Conservation (phyloP, 768 basidiomycete genomes). For the Phaeolepiota aurea region DNA sequence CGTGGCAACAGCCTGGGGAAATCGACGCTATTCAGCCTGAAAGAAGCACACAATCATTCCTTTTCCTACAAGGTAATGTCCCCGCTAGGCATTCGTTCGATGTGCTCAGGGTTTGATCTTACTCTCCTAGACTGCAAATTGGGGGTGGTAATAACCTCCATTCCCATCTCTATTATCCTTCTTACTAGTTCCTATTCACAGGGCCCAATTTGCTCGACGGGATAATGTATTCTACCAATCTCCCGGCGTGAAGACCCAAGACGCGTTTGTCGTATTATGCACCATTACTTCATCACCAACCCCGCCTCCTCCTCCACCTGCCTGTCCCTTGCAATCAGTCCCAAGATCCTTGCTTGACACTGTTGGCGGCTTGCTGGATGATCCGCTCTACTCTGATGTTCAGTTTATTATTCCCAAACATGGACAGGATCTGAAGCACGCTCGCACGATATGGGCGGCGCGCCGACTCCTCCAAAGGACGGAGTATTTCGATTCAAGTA, state of each 20-base stretch:
- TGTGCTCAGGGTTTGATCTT: background rate
- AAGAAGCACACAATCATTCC: constrained; percentile 77
- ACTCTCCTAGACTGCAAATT: constrained; percentile 59
- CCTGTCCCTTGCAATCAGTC: constrained; percentile 42
- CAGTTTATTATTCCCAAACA: constrained; percentile 63
- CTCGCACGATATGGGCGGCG: constrained; percentile 57
- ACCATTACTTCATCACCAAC: constrained; percentile 65
- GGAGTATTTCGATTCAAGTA: constrained; percentile 76
- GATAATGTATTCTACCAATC: constrained; percentile 62
- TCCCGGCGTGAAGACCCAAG: constrained; percentile 39
- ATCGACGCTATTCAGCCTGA: constrained; percentile 46
- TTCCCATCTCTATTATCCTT: too few relatives aligned
- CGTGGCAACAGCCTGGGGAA: constrained; percentile 29
- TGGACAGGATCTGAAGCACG: constrained; percentile 24
- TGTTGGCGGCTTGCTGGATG: constrained; percentile 69
- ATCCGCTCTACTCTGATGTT: constrained; percentile 80
- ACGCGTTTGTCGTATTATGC: constrained; percentile 71
- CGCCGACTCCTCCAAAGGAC: constrained; percentile 59
- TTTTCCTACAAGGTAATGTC: constrained; percentile 54
- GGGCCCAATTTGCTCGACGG: constrained; percentile 75
- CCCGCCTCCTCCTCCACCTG: constrained; percentile 33
- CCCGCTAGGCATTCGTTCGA: background rate
- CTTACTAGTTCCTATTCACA: too few relatives aligned
- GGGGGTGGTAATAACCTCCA: constrained; percentile 86
- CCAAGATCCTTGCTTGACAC: constrained; percentile 62